A percentile compares a stretch with the other conserved stretches of the same genome.
phyloP scores from a whole-genome alignment of 306 rosid genomes.

The Arachis hypogaea region DNA sequence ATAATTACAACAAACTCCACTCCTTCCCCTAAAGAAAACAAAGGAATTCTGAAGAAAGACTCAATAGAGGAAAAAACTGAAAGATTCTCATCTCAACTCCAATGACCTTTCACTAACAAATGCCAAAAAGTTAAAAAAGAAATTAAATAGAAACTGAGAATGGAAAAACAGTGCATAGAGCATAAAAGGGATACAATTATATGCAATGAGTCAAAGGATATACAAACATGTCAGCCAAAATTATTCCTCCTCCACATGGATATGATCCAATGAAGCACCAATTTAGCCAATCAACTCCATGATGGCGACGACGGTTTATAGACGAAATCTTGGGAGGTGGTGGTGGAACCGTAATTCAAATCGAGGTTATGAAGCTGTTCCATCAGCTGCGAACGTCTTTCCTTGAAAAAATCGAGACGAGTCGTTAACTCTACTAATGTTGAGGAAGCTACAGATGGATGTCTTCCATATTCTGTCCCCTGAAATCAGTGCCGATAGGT shows the following conservation, averaged over 20 bases:
- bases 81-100: constrained; percentile 51
- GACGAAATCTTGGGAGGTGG: constrained; percentile 71
- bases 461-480: constrained; percentile 74
- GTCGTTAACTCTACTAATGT: constrained; percentile 89
- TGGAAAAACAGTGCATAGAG: constrained; percentile 44
- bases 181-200: constrained; percentile 51
- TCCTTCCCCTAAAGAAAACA: constrained; percentile 42
- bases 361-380: constrained; percentile 99
- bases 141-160: constrained; percentile 37
- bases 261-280: constrained; percentile 45
- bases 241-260: constrained; percentile 47
- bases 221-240: constrained; percentile 61
- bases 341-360: constrained; percentile 78
- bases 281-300: constrained; percentile 68
- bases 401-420: constrained; percentile 99
- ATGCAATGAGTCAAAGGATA: constrained; percentile 64
- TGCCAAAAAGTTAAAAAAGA: not conserved
- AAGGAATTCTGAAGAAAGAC: constrained; percentile 8
- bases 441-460: constrained; percentile 82
- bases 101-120: constrained; percentile 51
- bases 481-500: constrained; percentile 44
- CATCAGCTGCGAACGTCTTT: constrained; percentile 95
- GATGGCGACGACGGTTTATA: constrained; percentile 85
- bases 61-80: constrained; percentile 1
- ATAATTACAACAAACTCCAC: constrained; percentile 52